Evolutionary conservation across 2,329 filamentous ascomycete genomes (phyloP).

Genomic region (Calonectria crousiana): DNA sequence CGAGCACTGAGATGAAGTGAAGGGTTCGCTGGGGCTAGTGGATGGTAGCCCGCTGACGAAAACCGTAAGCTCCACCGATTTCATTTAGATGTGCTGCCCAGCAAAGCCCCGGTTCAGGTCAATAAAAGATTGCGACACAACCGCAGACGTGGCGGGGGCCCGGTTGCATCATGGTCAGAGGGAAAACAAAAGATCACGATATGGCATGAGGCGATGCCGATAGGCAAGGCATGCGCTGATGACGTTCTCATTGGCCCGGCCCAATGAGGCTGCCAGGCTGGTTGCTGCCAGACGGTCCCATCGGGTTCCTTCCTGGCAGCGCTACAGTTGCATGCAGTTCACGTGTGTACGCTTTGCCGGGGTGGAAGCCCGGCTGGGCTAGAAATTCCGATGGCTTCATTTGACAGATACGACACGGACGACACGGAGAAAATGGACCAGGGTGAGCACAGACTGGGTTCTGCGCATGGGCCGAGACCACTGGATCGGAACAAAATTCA

Average conservation of each 20-base stretch:
- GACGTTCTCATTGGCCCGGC: slow-evolving; percentile 7
- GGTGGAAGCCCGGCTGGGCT: not conserved
- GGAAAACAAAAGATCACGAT: not conserved
- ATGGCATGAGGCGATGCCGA: not conserved
- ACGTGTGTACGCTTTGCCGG: slow-evolving; percentile 2
- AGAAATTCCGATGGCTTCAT: slow-evolving; percentile 3
- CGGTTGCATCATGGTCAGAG: not conserved
- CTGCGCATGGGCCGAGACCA: not conserved
- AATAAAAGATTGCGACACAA: not conserved
- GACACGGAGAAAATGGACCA: not conserved
- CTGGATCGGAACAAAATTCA: not conserved
- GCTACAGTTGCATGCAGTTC: not conserved
- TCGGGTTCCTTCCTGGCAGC: not conserved
- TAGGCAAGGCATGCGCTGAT: not conserved
- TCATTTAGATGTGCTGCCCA: slow-evolving; percentile 10
- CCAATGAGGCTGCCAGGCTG: not conserved
- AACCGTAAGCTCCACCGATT: slow-evolving; percentile 17
- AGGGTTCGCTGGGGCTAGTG: not conserved
- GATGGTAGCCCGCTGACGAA: slow-evolving; percentile 13
- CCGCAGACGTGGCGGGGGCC: not conserved
- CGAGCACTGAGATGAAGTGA: slow-evolving; percentile 13
- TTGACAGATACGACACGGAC: slow-evolving; percentile 6
- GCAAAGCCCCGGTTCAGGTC: not conserved
- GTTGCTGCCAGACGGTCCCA: not conserved
- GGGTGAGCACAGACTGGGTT: not conserved